phyloP scores from a whole-genome alignment of 2,329 filamentous ascomycete species.

The Didymella lethalis region DNA sequence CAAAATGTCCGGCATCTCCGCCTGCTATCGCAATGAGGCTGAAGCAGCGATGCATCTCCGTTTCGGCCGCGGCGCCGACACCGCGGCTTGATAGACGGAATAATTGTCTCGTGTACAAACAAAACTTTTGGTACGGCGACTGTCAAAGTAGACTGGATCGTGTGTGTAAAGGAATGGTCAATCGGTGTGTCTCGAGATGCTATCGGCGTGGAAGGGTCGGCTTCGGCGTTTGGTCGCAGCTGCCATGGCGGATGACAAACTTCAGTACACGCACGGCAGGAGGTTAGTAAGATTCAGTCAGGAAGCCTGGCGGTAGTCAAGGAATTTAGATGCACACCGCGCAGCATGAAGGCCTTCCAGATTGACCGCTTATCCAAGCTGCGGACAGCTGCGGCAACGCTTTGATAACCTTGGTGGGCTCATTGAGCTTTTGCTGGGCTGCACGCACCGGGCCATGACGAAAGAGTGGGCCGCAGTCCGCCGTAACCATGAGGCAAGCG shows the following conservation, averaged over 20 bases:
- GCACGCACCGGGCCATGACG: constrained; percentile 17
- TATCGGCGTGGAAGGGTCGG: constrained; percentile 14
- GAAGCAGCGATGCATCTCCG: constrained; percentile 24
- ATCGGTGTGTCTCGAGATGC: constrained; percentile 4
- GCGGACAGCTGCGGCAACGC: constrained; percentile 25
- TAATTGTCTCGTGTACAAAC: constrained; percentile 26
- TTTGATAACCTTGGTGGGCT: constrained; percentile 19
- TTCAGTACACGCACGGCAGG: background rate
- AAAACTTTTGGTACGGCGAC: constrained; percentile 16
- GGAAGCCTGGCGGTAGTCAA: background rate
- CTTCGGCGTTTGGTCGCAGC: constrained; percentile 19
- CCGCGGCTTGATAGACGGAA: constrained; percentile 35
- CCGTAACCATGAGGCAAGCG: constrained; percentile 13
- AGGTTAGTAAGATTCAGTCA: constrained; percentile 11
- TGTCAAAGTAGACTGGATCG: constrained; percentile 13
- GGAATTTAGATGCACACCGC: constrained; percentile 1
- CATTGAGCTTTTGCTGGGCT: constrained; percentile 15
- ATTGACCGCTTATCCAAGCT: constrained; percentile 15
- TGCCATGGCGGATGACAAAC: constrained; percentile 10
- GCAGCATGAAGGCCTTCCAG: constrained; percentile 2
- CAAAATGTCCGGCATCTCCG: constrained; percentile 19
- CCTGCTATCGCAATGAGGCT: constrained; percentile 20
- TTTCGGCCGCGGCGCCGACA: constrained; percentile 39
- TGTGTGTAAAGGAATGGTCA: constrained; percentile 20
- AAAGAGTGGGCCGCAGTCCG: constrained; percentile 6